Evolutionary conservation across 2,329 filamentous ascomycete species (phyloP).

Genomic region (Fusarium sp.): DNA sequence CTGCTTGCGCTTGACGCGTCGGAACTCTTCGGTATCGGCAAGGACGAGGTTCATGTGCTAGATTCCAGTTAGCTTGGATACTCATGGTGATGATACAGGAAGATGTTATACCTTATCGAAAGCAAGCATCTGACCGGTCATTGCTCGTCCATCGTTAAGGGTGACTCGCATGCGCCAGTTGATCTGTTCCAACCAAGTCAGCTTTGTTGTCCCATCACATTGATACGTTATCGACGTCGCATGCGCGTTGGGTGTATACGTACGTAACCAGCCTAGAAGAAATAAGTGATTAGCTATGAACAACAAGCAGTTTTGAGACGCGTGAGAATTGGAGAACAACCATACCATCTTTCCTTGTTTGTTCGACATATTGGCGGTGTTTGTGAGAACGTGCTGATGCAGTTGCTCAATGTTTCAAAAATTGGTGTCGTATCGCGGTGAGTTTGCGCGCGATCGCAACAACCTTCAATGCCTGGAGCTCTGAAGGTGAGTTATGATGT

Average conservation of each 20-base stretch:
- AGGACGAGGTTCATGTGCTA: constrained; percentile 99
- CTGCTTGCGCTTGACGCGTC: constrained; percentile 87
- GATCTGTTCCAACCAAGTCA: constrained; percentile 70
- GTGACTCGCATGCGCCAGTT: constrained; percentile 99
- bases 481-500: constrained; percentile 56
- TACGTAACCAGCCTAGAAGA: constrained; percentile 77
- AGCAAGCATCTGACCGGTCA: constrained; percentile 97
- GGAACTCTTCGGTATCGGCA: constrained; percentile 98
- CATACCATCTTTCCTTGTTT: constrained; percentile 99
- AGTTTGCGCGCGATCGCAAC: constrained; percentile 55
- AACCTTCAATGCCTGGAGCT: constrained; percentile 60
- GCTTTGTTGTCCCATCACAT: constrained; percentile 4
- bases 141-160: constrained; percentile 92
- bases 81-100: neutral
- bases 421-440: constrained; percentile 56
- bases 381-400: constrained; percentile 49
- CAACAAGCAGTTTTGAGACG: constrained; percentile 54
- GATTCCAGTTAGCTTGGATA: constrained; percentile 21
- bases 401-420: constrained; percentile 58
- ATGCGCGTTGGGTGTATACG: constrained; percentile 54
- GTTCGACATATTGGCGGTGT: constrained; percentile 61
- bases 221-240: neutral
- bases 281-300: constrained; percentile 70
- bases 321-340: constrained; percentile 39
- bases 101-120: constrained; percentile 84